Percentiles rank a stretch among this genome's conserved stretches.
Conservation (phyloP, 768 basidiomycete species). For the Rubroboletus satanas region DNA sequence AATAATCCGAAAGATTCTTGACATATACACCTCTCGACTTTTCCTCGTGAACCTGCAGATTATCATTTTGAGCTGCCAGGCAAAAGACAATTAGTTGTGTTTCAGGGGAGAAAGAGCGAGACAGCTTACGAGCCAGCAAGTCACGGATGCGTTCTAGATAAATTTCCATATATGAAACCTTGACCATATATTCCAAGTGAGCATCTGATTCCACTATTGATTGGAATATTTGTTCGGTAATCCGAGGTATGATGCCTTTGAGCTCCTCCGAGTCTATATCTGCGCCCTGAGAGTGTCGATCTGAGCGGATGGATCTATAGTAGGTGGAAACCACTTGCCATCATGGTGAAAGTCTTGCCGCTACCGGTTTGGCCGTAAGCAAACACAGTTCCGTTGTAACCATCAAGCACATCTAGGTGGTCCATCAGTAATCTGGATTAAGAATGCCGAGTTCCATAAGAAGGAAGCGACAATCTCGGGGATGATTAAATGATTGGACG, state of each 20-base stretch:
- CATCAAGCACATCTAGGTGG: slow-evolving; percentile 86
- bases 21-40: slow-evolving; percentile 97
- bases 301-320: slow-evolving; percentile 4
- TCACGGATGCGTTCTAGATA: slow-evolving; percentile 96
- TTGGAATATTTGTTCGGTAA: slow-evolving; percentile 98
- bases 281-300: slow-evolving; percentile 62
- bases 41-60: slow-evolving; percentile 97
- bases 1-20: slow-evolving; percentile 95
- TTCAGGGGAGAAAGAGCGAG: background rate
- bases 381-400: slow-evolving; percentile 97
- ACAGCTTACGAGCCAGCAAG: slow-evolving; percentile 82
- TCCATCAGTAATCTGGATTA: slow-evolving; percentile 16
- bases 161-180: slow-evolving; percentile 99
- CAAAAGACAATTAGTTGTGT: slow-evolving; percentile 5
- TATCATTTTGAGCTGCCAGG: slow-evolving; percentile 85
- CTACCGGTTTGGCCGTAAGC: slow-evolving; percentile 98
- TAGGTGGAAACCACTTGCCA: slow-evolving; percentile 51
- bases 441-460: background rate
- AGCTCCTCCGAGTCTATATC: slow-evolving; percentile 94
- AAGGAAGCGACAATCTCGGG: slow-evolving; percentile 4
- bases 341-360: slow-evolving; percentile 99
- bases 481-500: background rate
- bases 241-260: slow-evolving; percentile 95
- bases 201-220: slow-evolving; percentile 95
- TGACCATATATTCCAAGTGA: slow-evolving; percentile 96